Evolutionary conservation across 164 flowering plant species (phyloP), one percentile per base, ranked within the genome.

Genomic region (Stephania japonica): DNA sequence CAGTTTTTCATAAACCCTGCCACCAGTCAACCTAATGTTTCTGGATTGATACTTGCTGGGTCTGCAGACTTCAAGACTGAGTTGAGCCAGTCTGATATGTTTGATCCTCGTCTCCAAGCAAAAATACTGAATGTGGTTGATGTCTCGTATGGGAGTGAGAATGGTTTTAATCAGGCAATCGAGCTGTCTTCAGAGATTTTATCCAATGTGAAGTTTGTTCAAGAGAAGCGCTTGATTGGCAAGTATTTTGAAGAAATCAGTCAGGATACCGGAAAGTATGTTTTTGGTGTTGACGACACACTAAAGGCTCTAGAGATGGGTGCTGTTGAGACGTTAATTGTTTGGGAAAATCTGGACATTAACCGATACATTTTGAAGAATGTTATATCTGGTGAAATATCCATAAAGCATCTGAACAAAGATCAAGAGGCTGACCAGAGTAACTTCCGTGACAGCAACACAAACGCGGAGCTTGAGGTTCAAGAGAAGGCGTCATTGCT

Each of bases 41-140:
- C 72, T 26, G 72, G 72, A n/a, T 70, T 70, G 53, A 70, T 70
- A 27, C 72, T 70, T 70, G 72, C 72, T 25, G 72, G 72, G 26
- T 70, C 72, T 53, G 72, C 72, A 2, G 72, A 70, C 53, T 70
- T 70, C 72, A 70, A 70, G 72, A 70, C 72, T 49, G 72, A 70
- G 64, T 41, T 70, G 64, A 70, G 72, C 53, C 72, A 70, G 64
- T 70, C 72, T 61, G 72, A 70, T 50, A 70, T 70, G 72, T 70
- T 70, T 50, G 72, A 70, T 70, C 72, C 72, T 24, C 72, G 72
- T 70, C 72, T 70, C 63, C 72, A 70, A 61, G 72, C 64, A 19
- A 70, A 70, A 64, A 70, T 70, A 50, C 72, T 70, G 64, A 70
- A 70, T 50, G 72, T 70, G 38, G 56, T 50, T 50, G 56, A 50